Base-by-base conservation (phyloP, 805 yeast species). In the Kurtzmaniella fragi region DNA sequence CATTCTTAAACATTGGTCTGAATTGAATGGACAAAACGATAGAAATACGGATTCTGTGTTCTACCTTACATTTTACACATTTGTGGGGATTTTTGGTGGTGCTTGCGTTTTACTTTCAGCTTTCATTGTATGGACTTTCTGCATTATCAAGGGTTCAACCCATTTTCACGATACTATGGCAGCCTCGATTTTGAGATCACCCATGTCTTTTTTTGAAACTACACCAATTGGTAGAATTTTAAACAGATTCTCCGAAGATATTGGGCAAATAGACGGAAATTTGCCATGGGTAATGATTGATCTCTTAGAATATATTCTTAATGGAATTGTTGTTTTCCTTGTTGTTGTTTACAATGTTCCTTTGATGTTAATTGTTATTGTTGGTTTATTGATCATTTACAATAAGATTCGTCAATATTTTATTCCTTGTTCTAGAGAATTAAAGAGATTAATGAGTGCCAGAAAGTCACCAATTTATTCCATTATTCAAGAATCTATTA, bases 1-100 rank as follows among this genome's bases (percentile, higher is more conserved):
- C 42, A 43, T 60, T 9, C 50, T 64, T 43, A 62, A 61, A 42
- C 44, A 49, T 34, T 65, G 71, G 71, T 62, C 71, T 1, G 67
- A 64, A 39, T 38, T 44, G 25, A 63, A 62, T 37, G 43, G 49
- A 17, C 39, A 40, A 15, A 40, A 39, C 9, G 61, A 61, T 4
- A 33, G 45, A 33, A 64, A 60, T 35, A 53, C 53, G n/a, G 28
- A 47, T 10, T 56, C 64, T 3, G 39, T 42, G 0, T 47, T 47
- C 35, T 64, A 46, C 46, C 50, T 65, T 37, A 37, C 52, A 1
- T n/a, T 50, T 4, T 65, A 63, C 37, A 52, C 58, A 4, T 40
- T 40, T 16, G 42, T 58, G 14, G 68, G 68, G 11, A 38, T 62
- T 29, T 40, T 49, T 6, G 57, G 58, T 9, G 58, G 62, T 12